Conservation (phyloP, 73 alveolate species). For the Uronychia binucleata region DNA sequence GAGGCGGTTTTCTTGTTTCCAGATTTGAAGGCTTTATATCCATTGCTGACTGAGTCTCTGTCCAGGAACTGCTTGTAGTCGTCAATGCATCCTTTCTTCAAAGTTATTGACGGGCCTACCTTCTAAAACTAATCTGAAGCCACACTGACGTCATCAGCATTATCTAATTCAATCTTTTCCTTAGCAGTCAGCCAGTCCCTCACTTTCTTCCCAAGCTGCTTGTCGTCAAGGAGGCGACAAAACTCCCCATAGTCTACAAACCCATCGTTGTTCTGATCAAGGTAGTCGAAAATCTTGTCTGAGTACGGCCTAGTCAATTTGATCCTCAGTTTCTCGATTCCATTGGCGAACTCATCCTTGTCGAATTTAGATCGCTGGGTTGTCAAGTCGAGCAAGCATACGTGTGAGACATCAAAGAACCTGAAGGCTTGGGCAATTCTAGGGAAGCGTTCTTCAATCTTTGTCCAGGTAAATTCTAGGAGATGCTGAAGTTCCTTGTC, state of each 20-base stretch:
- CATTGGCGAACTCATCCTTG: conserved; percentile 38
- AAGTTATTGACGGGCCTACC: too few relatives aligned
- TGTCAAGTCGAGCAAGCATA: not conserved
- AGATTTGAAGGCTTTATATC: not conserved
- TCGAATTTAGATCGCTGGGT: conserved; percentile 32
- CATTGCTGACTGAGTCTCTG: not conserved
- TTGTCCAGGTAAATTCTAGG: conserved; percentile 42
- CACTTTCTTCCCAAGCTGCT: conserved; percentile 25
- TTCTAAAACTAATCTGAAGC: too few relatives aligned
- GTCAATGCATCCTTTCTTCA: not conserved
- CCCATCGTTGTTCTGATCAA: conserved; percentile 46
- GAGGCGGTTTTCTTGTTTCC: not conserved
- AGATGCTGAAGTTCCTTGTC: conserved; percentile 15
- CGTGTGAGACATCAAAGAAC: conserved; percentile 47
- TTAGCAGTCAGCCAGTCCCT: not conserved
- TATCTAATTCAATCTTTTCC: too few relatives aligned
- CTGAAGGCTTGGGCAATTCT: conserved; percentile 56
- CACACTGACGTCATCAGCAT: not conserved
- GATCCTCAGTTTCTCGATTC: conserved; percentile 36
- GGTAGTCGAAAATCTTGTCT: conserved; percentile 32
- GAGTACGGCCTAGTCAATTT: conserved; percentile 19
- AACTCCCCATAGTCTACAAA: conserved; percentile 36
- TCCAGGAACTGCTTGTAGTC: not conserved
- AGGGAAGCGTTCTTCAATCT: conserved; percentile 37
- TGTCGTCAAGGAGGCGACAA: conserved; percentile 53